Evolutionary conservation across 1,284 basidiomycete genomes (phyloP), one percentile per base, ranked within the genome.

Genomic region (Trametes hirsuta): DNA sequence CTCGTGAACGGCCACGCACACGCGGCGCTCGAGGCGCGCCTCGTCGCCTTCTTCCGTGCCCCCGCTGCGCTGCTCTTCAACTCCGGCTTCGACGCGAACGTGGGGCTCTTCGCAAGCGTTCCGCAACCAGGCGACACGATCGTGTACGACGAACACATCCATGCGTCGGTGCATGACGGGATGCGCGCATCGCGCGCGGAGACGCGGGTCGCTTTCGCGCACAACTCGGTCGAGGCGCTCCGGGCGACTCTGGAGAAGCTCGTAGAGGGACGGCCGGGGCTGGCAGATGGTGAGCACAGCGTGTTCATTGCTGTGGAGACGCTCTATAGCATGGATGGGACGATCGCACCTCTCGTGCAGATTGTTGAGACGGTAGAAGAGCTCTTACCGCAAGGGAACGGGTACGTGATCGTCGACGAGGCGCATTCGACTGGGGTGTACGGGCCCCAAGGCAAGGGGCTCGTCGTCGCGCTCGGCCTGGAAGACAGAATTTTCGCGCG

Each of bases 261-360:
- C 35, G 60, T 81, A 11, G 58, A 69, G 1, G 74, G 77, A 47
- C 69, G 74, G 6, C 69, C 73, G 0, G 75, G 71, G 10, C 55
- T 87, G n/a, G 66, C 61, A 18, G 58, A 64, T 4, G 74, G 76
- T 0, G 66, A 69, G 37, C 72, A 73, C 57, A 90, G 81, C 62
- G 77, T 90, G 8, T 91, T 94, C 65, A 71, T 98, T n/a, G 88
- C 93, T 0, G 85, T 97, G 15, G 96, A 98, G 78, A 88, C 86
- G 45, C 75, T 98, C 56, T 98, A 98, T 71, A 94, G 91, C 62
- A 98, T 98, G 96, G 96, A 98, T 69, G 96, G 96, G 15, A 96
- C 95, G 48, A 82, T 96, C 59, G 85, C 92, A 1, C 94, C 94
- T 0, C 78, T 98, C 14, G 62, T 64, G 6, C 81, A 84, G 37